Evolutionary conservation across 139 green algal species (phyloP).

Genomic region (Protoeuglena noctilucae): DNA sequence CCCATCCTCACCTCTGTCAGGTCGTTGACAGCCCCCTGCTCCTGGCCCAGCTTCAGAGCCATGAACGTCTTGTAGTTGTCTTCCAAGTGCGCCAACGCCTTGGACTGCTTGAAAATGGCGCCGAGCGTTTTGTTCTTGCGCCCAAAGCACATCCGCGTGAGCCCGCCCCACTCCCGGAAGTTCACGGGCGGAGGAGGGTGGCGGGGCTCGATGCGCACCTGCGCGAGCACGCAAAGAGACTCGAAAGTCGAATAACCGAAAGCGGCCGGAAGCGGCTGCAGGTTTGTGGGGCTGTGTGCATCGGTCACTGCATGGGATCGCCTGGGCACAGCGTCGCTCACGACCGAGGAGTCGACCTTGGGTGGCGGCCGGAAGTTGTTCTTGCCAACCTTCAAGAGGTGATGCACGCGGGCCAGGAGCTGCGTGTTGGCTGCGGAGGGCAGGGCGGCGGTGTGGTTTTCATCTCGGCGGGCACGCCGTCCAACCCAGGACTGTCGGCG

Average conservation of each 20-base stretch:
- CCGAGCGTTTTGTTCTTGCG: slow-evolving; percentile 96
- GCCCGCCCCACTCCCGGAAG: slow-evolving; percentile 91
- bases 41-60: slow-evolving; percentile 17
- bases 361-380: slow-evolving; percentile 65
- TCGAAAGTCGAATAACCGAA: too few species aligned
- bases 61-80: slow-evolving; percentile 47
- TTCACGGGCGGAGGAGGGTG: slow-evolving; percentile 84
- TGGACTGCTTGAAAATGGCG: slow-evolving; percentile 63
- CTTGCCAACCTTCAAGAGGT: slow-evolving; percentile 46
- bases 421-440: slow-evolving; percentile 99
- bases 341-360: slow-evolving; percentile 92
- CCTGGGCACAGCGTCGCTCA: too few species aligned
- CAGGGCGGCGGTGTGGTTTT: too few species aligned
- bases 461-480: neutral
- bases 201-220: slow-evolving; percentile 93
- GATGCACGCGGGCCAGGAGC: slow-evolving; percentile 63
- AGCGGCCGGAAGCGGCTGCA: too few species aligned
- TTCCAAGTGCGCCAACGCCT: slow-evolving; percentile 51
- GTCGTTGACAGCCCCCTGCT: slow-evolving; percentile 1
- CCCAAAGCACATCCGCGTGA: slow-evolving; percentile 78
- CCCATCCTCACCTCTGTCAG: too few species aligned
- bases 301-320: too few species aligned
- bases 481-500: neutral
- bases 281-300: too few species aligned
- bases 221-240: too few species aligned